Conservation (phyloP, 1,284 basidiomycete genomes). For the Boletus calvinii region DNA sequence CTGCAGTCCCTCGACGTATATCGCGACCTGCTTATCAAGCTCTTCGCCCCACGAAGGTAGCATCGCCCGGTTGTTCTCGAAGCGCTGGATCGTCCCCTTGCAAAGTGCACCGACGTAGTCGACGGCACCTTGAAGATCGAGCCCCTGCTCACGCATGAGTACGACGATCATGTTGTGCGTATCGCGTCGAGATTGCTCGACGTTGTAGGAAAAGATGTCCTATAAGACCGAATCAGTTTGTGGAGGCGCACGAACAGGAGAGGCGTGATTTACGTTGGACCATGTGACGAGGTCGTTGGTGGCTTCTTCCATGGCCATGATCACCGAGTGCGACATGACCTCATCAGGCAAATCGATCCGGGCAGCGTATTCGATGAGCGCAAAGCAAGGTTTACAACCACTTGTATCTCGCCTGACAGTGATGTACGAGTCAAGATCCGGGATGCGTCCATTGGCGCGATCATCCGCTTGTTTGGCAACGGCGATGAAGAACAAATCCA, state of each 20-base stretch:
- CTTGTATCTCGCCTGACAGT: conserved; percentile 53
- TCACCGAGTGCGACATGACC: conserved; percentile 51
- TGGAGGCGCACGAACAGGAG: background rate
- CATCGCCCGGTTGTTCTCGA: conserved; percentile 41
- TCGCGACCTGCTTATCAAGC: conserved; percentile 47
- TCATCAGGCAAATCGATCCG: conserved; percentile 56
- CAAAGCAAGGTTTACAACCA: conserved; percentile 61
- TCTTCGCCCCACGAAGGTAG: conserved; percentile 55
- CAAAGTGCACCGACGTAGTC: conserved; percentile 55
- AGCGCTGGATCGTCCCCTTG: conserved; percentile 45
- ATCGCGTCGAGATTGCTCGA: conserved; percentile 56
- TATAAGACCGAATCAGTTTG: conserved; percentile 24
- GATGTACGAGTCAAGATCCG: conserved; percentile 59
- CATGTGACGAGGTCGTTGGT: conserved; percentile 60
- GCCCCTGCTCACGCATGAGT: conserved; percentile 51
- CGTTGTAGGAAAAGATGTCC: conserved; percentile 65
- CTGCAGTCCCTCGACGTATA: conserved; percentile 51
- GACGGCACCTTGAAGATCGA: conserved; percentile 50
- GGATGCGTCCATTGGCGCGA: conserved; percentile 47
- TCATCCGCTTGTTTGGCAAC: conserved; percentile 51
- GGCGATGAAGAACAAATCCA: conserved; percentile 54
- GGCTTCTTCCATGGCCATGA: conserved; percentile 50
- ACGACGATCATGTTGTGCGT: conserved; percentile 61
- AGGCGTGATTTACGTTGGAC: conserved; percentile 48
- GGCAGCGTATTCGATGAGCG: conserved; percentile 56